phyloP scores from a whole-genome alignment of 495 filamentous ascomycete genomes.

The Penicillium dipodomyicola region DNA sequence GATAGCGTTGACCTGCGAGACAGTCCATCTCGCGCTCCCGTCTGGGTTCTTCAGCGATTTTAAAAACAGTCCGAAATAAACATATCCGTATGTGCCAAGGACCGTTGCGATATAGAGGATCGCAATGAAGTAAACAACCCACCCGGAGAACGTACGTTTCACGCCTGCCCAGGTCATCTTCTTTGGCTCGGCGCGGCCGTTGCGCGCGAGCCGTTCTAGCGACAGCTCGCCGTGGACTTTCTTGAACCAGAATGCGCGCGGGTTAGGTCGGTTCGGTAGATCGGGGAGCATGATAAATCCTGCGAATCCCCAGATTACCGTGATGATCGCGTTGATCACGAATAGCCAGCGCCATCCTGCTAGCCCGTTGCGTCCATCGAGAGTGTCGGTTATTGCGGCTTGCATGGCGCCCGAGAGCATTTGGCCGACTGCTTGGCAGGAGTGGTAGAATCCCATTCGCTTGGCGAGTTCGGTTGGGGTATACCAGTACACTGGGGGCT shows the following conservation, averaged over 20 bases:
- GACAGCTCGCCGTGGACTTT: slow-evolving; percentile 30
- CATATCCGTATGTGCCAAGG: slow-evolving; percentile 33
- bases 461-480: slow-evolving; percentile 47
- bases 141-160: slow-evolving; percentile 30
- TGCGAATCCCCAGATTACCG: slow-evolving; percentile 56
- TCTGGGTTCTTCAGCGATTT: slow-evolving; percentile 31
- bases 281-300: slow-evolving; percentile 62
- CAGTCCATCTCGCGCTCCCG: slow-evolving; percentile 24
- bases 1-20: slow-evolving; percentile 32
- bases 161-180: slow-evolving; percentile 30
- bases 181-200: slow-evolving; percentile 34
- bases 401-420: slow-evolving; percentile 38
- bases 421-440: slow-evolving; percentile 36
- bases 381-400: slow-evolving; percentile 35
- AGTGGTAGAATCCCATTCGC: slow-evolving; percentile 43
- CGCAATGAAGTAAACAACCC: slow-evolving; percentile 34
- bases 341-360: slow-evolving; percentile 72
- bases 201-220: slow-evolving; percentile 29
- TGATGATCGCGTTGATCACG: slow-evolving; percentile 48
- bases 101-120: slow-evolving; percentile 32
- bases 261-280: slow-evolving; percentile 31
- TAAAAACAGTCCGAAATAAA: slow-evolving; percentile 33
- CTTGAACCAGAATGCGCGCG: slow-evolving; percentile 34
- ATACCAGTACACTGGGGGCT: slow-evolving; percentile 33
- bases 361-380: slow-evolving; percentile 55